Base-by-base conservation (phyloP, 371 early-diverging fungal species). In the Caulochytrium protostelioides region DNA sequence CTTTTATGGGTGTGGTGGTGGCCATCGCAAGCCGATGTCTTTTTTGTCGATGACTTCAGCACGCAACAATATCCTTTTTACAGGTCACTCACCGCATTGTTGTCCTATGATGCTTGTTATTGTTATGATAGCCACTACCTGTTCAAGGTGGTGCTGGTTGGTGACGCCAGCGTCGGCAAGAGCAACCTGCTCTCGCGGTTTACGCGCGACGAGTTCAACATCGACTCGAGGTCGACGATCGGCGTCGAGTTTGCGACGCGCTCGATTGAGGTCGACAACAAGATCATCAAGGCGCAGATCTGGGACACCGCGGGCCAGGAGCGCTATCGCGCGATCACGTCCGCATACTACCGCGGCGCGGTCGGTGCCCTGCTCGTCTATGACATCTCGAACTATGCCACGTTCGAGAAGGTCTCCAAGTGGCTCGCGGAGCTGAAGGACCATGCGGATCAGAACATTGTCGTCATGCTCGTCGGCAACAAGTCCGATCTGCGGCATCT, bases 81-180 rank as follows among this genome's bases (percentile, higher is more conserved):
- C n/a, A n/a, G n/a, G n/a, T n/a, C n/a, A n/a, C n/a, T n/a, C n/a
- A n/a, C n/a, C n/a, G n/a, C n/a, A n/a, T n/a, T n/a, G n/a, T n/a
- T n/a, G n/a, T n/a, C n/a, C n/a, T n/a, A n/a, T n/a, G n/a, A n/a
- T n/a, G n/a, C n/a, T n/a, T n/a, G n/a, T n/a, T n/a, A n/a, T n/a
- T n/a, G n/a, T n/a, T n/a, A n/a, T n/a, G n/a, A n/a, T n/a, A n/a
- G n/a, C n/a, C n/a, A n/a, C n/a, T n/a, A n/a, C n/a, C n/a, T n/a
- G n/a, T n/a, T n/a, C n/a, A n/a, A n/a, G n/a, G 95, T 97, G 57
- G 98, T 98, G 9, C 70, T 99, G 35, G 97, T 98, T 63, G 99
- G 99, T 30, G 98, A 99, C 58, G 91, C 97, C 12, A 92, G 97
- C 22, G 98, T 97, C 44, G 99, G 99, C 40, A 99, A 99, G 59